Base-by-base conservation (phyloP, 2,329 filamentous ascomycete species). In the Cadophora gregata region DNA sequence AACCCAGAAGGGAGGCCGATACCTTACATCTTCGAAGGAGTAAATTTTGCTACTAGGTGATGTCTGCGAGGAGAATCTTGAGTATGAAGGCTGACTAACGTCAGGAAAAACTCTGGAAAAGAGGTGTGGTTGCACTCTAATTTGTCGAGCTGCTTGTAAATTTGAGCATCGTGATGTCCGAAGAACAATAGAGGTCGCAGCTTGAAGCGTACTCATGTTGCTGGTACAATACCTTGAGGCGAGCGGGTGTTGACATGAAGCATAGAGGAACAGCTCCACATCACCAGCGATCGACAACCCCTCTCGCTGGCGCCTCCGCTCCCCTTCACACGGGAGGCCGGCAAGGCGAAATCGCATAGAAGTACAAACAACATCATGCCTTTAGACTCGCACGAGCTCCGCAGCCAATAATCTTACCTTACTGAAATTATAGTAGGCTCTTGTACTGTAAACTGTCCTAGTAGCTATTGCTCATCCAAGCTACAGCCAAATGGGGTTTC, bases 21-120 rank as follows among this genome's bases (percentile, higher is more conserved):
- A 42, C 67, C 69, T 4, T 72, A 81, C 80, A 29, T 80, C 82
- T 65, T 82, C 79, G 73, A 86, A 87, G 8, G 71, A 76, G 79
- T 83, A 87, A 10, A 80, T 74, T 72, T 80, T 84, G 72, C 73
- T 80, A 56, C 59, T 50, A 29, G 67, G 79, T 10, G 58, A 21
- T 4, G 67, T 62, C 55, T 73, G 68, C 21, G 69, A 71, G 62
- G 70, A 72, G 36, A 59, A 61, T 64, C 70, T 68, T 38, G 62
- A 67, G 25, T 64, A 67, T 27, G 63, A 55, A 38, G 48, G 12
- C 19, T 36, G 33, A 19, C 45, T 33, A 14, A 47, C 19, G 14
- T 38, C 9, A 36, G 67, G 29, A 60, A 63, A 29, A 36, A 10
- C 19, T 42, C 45, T 29, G 31, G 53, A 9, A 36, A 29, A 38